Percentiles rank a stretch among this genome's conserved stretches.
Evolutionary conservation across 441 rosid species (phyloP).

Genomic region (Populus hybrid): DNA sequence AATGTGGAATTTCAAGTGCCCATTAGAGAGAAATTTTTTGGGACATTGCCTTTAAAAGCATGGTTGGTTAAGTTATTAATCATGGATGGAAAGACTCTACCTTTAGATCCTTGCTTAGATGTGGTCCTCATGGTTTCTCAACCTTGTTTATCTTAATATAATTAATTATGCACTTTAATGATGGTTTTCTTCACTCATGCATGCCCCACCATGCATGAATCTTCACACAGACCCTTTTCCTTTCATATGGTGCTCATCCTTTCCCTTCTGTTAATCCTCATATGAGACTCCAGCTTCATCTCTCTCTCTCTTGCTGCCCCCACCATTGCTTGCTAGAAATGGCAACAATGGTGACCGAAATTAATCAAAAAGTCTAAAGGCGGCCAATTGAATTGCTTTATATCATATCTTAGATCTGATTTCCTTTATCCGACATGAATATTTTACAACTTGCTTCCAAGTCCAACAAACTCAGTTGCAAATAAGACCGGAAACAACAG

Average conservation of each 20-base stretch:
- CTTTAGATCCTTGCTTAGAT: slow-evolving; percentile 29
- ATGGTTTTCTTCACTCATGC: neutral
- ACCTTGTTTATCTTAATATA: slow-evolving; percentile 1
- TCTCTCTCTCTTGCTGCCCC: slow-evolving; percentile 5
- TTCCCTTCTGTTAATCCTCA: neutral
- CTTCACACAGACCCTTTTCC: slow-evolving; percentile 9
- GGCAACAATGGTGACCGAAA: neutral
- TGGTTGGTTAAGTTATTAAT: slow-evolving; percentile 78
- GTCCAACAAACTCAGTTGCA: neutral
- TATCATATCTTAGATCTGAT: neutral
- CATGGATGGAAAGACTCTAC: slow-evolving; percentile 65
- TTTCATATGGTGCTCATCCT: neutral
- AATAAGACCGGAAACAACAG: neutral
- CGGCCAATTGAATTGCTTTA: neutral
- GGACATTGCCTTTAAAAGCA: slow-evolving; percentile 57
- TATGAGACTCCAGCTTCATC: slow-evolving; percentile 1
- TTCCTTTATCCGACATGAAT: neutral
- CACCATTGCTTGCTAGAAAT: slow-evolving; percentile 9
- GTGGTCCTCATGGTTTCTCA: slow-evolving; percentile 16
- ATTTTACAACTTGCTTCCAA: slow-evolving; percentile 10
- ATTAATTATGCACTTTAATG: neutral
- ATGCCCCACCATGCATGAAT: slow-evolving; percentile 13
- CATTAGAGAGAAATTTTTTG: slow-evolving; percentile 20
- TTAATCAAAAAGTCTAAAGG: neutral
- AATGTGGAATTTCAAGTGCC: slow-evolving; percentile 19